Evolutionary conservation across 176 grass and related monocot species (phyloP).

Genomic region (Cocos nucifera): DNA sequence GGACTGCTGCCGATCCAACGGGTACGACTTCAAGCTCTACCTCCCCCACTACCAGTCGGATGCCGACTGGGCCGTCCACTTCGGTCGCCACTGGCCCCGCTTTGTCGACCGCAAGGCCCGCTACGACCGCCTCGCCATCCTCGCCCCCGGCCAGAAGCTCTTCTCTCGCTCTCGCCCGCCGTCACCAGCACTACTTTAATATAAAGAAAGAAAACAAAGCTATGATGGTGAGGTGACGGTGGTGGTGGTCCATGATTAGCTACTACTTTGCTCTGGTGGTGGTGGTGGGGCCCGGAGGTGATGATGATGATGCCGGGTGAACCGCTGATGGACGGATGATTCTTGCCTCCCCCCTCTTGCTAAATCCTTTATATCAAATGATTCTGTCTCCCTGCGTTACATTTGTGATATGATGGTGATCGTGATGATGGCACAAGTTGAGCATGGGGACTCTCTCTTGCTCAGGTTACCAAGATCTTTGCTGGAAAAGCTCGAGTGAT

Average conservation of each 20-base stretch:
- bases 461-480: too few species aligned
- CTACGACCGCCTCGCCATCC: conserved; percentile 66
- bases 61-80: conserved; percentile 65
- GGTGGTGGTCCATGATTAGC: too few species aligned
- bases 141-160: conserved; percentile 79
- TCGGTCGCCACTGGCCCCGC: conserved; percentile 49
- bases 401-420: too few species aligned
- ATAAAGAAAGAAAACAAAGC: too few species aligned
- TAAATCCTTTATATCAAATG: not conserved
- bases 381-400: not conserved
- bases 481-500: too few species aligned
- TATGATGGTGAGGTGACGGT: too few species aligned
- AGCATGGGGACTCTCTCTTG: too few species aligned
- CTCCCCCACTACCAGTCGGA: conserved; percentile 52
- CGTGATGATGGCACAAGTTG: too few species aligned
- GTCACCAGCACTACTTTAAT: not conserved
- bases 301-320: too few species aligned
- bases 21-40: conserved; percentile 87
- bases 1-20: conserved; percentile 40
- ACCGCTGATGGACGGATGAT: not conserved
- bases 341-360: not conserved
- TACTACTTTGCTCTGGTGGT: too few species aligned
- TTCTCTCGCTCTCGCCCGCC: conserved; percentile 32
- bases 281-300: too few species aligned
- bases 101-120: conserved; percentile 55